A percentile compares a stretch with the other conserved stretches of the same genome.
Conservation (phyloP, 2,329 filamentous ascomycete species). For the Orbilia oligospora region DNA sequence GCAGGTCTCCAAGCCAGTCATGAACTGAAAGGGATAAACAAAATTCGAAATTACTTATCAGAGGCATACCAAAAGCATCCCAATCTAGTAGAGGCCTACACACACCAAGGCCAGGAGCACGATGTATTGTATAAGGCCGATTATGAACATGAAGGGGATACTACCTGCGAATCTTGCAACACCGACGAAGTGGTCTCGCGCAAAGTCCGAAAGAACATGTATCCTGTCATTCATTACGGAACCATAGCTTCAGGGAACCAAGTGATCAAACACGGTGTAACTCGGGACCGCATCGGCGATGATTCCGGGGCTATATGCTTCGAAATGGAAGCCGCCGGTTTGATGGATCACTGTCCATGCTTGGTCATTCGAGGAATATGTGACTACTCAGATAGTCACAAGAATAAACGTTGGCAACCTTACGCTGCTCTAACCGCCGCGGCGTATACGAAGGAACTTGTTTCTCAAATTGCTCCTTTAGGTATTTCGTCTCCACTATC, state of each 20-base stretch:
- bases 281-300: conserved; percentile 10
- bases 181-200: too few species aligned
- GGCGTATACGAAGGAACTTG: conserved; percentile 36
- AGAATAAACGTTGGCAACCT: conserved; percentile 30
- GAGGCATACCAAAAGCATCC: not conserved
- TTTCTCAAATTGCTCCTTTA: too few species aligned
- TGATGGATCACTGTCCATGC: conserved; percentile 35
- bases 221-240: conserved; percentile 36
- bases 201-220: not conserved
- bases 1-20: not conserved
- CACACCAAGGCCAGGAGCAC: conserved; percentile 1
- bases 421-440: conserved; percentile 31
- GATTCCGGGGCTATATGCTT: conserved; percentile 1
- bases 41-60: not conserved
- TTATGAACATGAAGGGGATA: conserved; percentile 9
- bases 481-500: too few species aligned
- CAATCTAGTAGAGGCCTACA: not conserved
- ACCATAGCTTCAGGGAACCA: conserved; percentile 39
- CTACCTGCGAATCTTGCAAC: not conserved
- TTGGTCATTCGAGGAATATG: conserved; percentile 36
- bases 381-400: conserved; percentile 40
- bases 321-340: conserved; percentile 39
- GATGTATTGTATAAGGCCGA: not conserved
- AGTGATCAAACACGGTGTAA: conserved; percentile 11
- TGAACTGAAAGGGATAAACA: not conserved